Base-by-base conservation (phyloP, 2,329 filamentous ascomycete genomes). In the Chrysoporthe deuterocubensis region DNA sequence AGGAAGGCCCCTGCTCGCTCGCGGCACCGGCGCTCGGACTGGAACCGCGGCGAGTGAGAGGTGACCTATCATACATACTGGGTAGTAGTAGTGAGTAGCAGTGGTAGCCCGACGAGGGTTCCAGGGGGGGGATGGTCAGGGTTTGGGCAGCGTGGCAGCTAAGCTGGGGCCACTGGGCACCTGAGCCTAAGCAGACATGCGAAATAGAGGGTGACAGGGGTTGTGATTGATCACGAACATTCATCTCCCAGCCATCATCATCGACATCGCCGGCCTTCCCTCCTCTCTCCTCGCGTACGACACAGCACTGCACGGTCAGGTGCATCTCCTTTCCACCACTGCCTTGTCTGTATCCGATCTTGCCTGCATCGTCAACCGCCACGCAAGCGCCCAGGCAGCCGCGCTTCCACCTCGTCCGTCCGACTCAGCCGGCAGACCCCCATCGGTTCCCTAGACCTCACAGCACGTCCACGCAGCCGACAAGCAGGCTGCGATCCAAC, bases 211-310 rank as follows among this genome's bases (percentile, higher is more conserved):
- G 21, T 42, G 59, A 61, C 59, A 61, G 59, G 59, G 59, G 59
- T 48, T 46, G 43, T 46, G 42, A 61, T 44, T 46, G 59, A 61
- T 61, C 59, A 61, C 43, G 59, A 61, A 61, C 59, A 46, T 46
- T 61, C 59, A 61, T 61, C 59, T 61, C 59, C 59, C 59, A 61
- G 59, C 59, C 59, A 61, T 61, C 60, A 62, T 40, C 60, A 40
- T 50, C 60, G 21, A 46, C 61, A 9, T 42, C 50, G 46, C 46
- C 18, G 43, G 48, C 44, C 32, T 32, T 63, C 9, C 46, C 11
- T 32, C 26, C 46, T 46, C n/a, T 13, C 11, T 44, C 34, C 42
- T 13, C 13, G 4, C 44, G 18, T 42, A 34, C 52, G 42, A 50
- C 46, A n/a, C 6, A 40, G 37, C 46, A 50, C 61, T 14, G 42